Evolutionary conservation across 192 early-diverging fungal species (phyloP).

Genomic region (Gamsiella multidivaricata): DNA sequence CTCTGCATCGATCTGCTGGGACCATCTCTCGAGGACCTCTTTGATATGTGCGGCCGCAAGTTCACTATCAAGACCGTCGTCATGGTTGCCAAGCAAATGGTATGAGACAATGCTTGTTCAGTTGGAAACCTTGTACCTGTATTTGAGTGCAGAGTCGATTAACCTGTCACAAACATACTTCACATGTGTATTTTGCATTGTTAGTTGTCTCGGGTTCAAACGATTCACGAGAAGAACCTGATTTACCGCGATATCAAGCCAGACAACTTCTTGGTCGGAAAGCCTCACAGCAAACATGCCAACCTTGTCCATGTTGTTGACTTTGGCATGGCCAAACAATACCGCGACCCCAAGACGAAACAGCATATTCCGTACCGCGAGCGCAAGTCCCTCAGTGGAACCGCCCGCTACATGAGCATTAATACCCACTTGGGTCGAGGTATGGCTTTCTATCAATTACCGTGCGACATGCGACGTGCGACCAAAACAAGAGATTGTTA

Average conservation of each 20-base stretch:
- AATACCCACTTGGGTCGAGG: conserved; percentile 97
- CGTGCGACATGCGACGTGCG: too few relatives aligned
- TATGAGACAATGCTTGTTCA: conserved; percentile 53
- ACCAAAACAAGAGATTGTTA: too few relatives aligned
- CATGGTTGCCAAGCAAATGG: conserved; percentile 96
- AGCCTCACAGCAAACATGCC: conserved; percentile 66
- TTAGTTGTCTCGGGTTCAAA: conserved; percentile 81
- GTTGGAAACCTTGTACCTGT: too few relatives aligned
- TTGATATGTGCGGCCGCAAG: conserved; percentile 91
- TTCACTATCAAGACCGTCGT: conserved; percentile 93
- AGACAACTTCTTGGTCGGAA: conserved; percentile 96
- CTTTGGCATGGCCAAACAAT: conserved; percentile 99
- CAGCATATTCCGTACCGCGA: conserved; percentile 99
- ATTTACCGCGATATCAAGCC: conserved; percentile 99
- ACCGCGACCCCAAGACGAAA: conserved; percentile 95
- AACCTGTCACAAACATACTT: neutral
- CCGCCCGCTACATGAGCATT: conserved; percentile 98
- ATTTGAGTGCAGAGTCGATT: too few relatives aligned
- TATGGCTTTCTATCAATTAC: conserved; percentile 44
- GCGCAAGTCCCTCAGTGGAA: conserved; percentile 93
- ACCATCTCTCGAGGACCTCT: conserved; percentile 92
- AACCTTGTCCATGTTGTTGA: conserved; percentile 90
- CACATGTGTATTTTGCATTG: neutral
- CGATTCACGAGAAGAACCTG: conserved; percentile 92
- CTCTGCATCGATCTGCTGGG: conserved; percentile 95